Evolutionary conservation across 2,329 filamentous ascomycete species (phyloP), one percentile per base, ranked within the genome.

Genomic region (Coniella lustricola): DNA sequence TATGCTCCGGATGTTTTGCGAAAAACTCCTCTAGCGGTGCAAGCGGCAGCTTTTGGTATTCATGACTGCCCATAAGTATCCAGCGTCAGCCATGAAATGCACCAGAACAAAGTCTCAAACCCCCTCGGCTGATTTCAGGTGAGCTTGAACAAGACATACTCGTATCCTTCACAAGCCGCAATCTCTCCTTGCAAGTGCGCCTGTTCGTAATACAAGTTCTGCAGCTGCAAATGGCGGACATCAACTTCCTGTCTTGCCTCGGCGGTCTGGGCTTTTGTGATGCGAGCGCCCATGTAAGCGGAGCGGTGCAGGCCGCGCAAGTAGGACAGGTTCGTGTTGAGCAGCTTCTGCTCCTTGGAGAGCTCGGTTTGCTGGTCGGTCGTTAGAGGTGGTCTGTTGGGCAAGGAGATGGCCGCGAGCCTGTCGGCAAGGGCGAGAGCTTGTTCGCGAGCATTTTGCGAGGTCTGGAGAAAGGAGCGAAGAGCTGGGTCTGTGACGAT

Each of bases 141-240:
- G 25, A 29, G 25, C 25, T 5, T 29, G 25, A 29, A 29, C 25
- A 29, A 10, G 3, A 77, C 87, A 54, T 70, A 95, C 89, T 95
- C 87, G 59, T 94, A 96, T 44, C 84, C 85, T 63, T 95, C 87
- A 65, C 93, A 97, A 8, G 87, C 89, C 1, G 80, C 74, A 53
- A 98, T 97, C 68, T 98, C 93, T 42, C 87, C 87, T 55, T 87
- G 82, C 47, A 98, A 71, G 66, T 96, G 90, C 47, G 88, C 77
- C 69, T 97, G 90, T 67, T 98, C 91, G 62, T 98, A 98, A 65
- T 93, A 94, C 7, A 98, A 72, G 62, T 98, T 98, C 67, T 97
- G 91, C 48, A 98, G 75, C 62, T 95, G 87, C 33, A 98, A 75
- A 63, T 97, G 90, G 53, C 98, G 74, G 43, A 84, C 81, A 64